phyloP scores from a whole-genome alignment of 805 yeast species.

The Candida chauliodis region DNA sequence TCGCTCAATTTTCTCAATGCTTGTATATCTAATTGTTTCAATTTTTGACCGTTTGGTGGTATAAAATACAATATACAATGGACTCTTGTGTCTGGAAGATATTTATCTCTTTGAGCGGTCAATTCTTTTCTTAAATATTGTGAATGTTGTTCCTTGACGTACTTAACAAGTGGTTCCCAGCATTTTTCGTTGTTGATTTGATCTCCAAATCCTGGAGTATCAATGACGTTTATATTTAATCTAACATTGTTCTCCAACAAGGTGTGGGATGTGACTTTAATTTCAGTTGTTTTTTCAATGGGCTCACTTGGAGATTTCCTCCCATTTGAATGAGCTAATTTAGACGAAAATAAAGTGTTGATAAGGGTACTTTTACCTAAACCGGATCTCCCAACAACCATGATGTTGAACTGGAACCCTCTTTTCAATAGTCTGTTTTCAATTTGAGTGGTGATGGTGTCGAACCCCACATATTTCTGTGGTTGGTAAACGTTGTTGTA shows the following conservation, averaged over 20 bases:
- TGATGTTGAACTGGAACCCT: conserved; percentile 91
- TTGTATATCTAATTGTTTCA: conserved; percentile 75
- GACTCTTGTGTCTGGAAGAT: conserved; percentile 82
- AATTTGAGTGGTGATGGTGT: conserved; percentile 92
- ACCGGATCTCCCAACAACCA: conserved; percentile 90
- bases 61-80: conserved; percentile 91
- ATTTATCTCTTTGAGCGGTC: conserved; percentile 86
- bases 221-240: conserved; percentile 82
- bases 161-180: conserved; percentile 95
- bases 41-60: conserved; percentile 85
- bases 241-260: conserved; percentile 84
- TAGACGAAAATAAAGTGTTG: conserved; percentile 86
- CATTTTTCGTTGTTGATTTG: conserved; percentile 91
- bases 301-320: conserved; percentile 67
- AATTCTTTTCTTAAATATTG: conserved; percentile 88
- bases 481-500: conserved; percentile 48
- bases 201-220: conserved; percentile 98
- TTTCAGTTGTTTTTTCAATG: conserved; percentile 81
- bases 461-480: conserved; percentile 86
- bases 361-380: conserved; percentile 90
- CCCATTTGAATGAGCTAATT: conserved; percentile 70
- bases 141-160: conserved; percentile 93
- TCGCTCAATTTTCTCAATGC: conserved; percentile 83
- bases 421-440: conserved; percentile 86
- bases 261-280: conserved; percentile 64